Evolutionary conservation across 345 rosid genomes (phyloP), one percentile per base, ranked within the genome.

Genomic region (Linum usitatissimum): DNA sequence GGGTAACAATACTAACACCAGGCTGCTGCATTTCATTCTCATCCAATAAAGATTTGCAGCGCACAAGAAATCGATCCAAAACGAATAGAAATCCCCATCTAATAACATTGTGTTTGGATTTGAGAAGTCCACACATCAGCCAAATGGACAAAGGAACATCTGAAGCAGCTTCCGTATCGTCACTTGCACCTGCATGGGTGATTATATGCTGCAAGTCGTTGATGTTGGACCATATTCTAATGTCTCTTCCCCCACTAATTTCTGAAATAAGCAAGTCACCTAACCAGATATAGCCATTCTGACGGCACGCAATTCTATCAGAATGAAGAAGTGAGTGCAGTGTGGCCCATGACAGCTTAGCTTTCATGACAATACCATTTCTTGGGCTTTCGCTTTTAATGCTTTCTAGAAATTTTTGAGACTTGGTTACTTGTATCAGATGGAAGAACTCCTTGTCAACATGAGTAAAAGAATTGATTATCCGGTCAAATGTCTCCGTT

Each of bases 261-360:
- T 93, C 99, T 0, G 90, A 83, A 70, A 86, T 86, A 65, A 93
- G 90, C 80, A 93, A 79, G 79, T 93, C 96, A 21, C 96, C 88
- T 70, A 93, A 77, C 99, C 99, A 90, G 68, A 84, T 83, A 75
- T 83, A 87, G 61, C 97, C 99, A 81, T 87, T 93, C 73, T 73
- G 94, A 70, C 90, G 87, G 66, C 76, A 90, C 17, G 87, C 75
- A 68, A 78, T 77, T 69, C 91, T 86, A 68, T 84, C 89, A 38
- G 97, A 93, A 73, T 90, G 99, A 75, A 93, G 88, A 72, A 93
- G 99, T 63, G 96, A 93, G 75, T 93, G 99, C 71, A 90, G 75
- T 36, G 86, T 87, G 62, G 86, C 82, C 99, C 99, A 93, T 20
- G 89, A 73, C 21, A 82, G 81, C 73, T 86, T 84, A 61, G 79